Evolutionary conservation across 2,329 filamentous ascomycete species (phyloP).

Genomic region (Fusarium nurragi): DNA sequence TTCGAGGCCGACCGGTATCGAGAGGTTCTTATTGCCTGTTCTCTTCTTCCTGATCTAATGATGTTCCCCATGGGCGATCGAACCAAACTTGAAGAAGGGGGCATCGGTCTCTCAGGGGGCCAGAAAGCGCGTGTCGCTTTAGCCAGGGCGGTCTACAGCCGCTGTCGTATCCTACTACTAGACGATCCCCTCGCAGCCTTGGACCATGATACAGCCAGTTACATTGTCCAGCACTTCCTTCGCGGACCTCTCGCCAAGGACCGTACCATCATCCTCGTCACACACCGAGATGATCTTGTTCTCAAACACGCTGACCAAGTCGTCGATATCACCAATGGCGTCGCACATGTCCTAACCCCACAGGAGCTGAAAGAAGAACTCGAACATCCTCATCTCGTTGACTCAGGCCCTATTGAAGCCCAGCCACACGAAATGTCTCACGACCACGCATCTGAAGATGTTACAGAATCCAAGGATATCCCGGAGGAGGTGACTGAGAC

Average conservation of each 20-base stretch:
- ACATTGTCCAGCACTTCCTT: constrained; percentile 69
- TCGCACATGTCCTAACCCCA: constrained; percentile 59
- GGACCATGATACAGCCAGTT: constrained; percentile 69
- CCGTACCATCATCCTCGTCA: constrained; percentile 81
- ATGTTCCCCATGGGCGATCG: constrained; percentile 66
- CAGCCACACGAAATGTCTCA: constrained; percentile 42
- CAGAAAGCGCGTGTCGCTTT: constrained; percentile 71
- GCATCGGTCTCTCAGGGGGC: constrained; percentile 70
- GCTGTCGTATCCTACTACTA: constrained; percentile 64
- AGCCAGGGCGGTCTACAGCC: constrained; percentile 70
- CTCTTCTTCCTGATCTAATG: constrained; percentile 64
- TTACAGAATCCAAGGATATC: constrained; percentile 34
- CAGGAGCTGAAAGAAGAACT: constrained; percentile 56
- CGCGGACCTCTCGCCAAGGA: constrained; percentile 67
- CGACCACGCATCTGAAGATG: constrained; percentile 47
- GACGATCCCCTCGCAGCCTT: constrained; percentile 72
- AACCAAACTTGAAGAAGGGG: constrained; percentile 69
- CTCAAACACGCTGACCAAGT: constrained; percentile 77
- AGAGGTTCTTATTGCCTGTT: constrained; percentile 69
- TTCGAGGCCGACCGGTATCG: constrained; percentile 66
- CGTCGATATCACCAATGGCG: constrained; percentile 73
- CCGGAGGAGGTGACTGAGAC: constrained; percentile 54
- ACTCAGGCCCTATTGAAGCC: constrained; percentile 3
- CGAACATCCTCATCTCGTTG: constrained; percentile 50
- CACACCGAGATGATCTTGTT: constrained; percentile 81